phyloP scores from a whole-genome alignment of 495 filamentous ascomycete genomes.

The Penicillium bovifimosum region DNA sequence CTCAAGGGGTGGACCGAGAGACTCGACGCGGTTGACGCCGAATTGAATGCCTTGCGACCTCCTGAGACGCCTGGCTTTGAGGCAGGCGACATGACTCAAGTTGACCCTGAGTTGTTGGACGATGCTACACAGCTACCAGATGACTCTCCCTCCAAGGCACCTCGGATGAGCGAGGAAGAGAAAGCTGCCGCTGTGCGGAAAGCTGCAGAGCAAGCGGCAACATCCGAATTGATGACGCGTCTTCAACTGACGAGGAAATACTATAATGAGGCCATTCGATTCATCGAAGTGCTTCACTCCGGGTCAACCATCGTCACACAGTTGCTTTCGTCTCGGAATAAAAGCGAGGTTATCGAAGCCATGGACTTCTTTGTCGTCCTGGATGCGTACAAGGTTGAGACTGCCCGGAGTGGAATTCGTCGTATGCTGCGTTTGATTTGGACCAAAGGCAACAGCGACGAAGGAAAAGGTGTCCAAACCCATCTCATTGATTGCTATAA shows the following conservation, averaged over 20 bases:
- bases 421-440: slow-evolving; percentile 95
- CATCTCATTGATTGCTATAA: slow-evolving; percentile 98
- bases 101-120: slow-evolving; percentile 76
- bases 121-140: slow-evolving; percentile 80
- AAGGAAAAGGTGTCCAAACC: slow-evolving; percentile 95
- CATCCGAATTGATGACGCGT: slow-evolving; percentile 75
- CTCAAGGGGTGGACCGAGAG: slow-evolving; percentile 78
- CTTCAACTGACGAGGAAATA: slow-evolving; percentile 84
- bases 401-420: slow-evolving; percentile 80
- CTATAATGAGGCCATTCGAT: slow-evolving; percentile 84
- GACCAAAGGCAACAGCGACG: slow-evolving; percentile 98
- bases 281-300: slow-evolving; percentile 88
- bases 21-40: slow-evolving; percentile 71
- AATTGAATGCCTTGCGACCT: slow-evolving; percentile 76
- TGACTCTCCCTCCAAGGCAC: slow-evolving; percentile 56
- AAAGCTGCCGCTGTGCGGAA: slow-evolving; percentile 51
- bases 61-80: slow-evolving; percentile 71
- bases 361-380: slow-evolving; percentile 98
- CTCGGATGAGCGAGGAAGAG: slow-evolving; percentile 54
- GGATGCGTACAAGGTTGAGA: slow-evolving; percentile 91
- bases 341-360: slow-evolving; percentile 95
- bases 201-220: slow-evolving; percentile 65
- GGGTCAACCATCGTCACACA: slow-evolving; percentile 75
- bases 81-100: slow-evolving; percentile 48
- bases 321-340: slow-evolving; percentile 87